Conservation (phyloP, 2,329 filamentous ascomycete genomes). For the Hymenoscyphus fructigenus region DNA sequence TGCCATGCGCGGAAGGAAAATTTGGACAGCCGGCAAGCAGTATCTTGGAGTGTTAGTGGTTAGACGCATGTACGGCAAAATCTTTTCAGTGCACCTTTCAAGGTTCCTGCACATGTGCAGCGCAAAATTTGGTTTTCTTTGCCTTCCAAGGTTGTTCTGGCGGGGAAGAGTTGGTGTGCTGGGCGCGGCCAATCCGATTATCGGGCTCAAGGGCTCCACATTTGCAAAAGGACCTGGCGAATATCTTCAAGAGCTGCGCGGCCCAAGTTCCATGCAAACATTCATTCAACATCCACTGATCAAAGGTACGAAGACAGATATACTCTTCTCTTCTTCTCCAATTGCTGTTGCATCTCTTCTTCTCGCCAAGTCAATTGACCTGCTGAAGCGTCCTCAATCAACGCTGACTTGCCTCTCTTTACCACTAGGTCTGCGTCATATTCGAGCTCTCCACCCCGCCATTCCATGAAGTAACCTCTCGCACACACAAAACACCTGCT, state of each 20-base stretch:
- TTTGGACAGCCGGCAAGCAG: not conserved
- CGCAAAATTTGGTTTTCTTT: not conserved
- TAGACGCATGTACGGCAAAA: not conserved
- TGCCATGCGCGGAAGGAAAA: not conserved
- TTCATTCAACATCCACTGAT: conserved; percentile 3
- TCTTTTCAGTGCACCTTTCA: not conserved
- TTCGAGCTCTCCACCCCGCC: conserved; percentile 27
- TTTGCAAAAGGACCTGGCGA: not conserved
- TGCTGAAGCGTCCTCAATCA: not conserved
- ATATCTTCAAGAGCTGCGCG: conserved; percentile 5
- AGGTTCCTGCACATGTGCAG: not conserved
- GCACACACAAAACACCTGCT: conserved; percentile 20
- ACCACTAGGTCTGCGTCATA: conserved; percentile 30
- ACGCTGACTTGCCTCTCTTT: not conserved
- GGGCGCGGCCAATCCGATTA: not conserved
- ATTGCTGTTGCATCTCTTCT: not conserved
- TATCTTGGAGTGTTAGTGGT: not conserved
- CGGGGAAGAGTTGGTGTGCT: not conserved
- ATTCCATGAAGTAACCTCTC: conserved; percentile 30
- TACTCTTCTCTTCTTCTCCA: not conserved
- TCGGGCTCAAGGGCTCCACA: not conserved
- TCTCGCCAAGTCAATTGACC: not conserved
- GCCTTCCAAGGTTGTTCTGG: not conserved
- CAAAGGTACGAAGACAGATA: not conserved
- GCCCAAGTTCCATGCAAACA: conserved; percentile 3